phyloP scores from a whole-genome alignment of 192 early-diverging fungal genomes.

The Anaeromyces robustus region DNA sequence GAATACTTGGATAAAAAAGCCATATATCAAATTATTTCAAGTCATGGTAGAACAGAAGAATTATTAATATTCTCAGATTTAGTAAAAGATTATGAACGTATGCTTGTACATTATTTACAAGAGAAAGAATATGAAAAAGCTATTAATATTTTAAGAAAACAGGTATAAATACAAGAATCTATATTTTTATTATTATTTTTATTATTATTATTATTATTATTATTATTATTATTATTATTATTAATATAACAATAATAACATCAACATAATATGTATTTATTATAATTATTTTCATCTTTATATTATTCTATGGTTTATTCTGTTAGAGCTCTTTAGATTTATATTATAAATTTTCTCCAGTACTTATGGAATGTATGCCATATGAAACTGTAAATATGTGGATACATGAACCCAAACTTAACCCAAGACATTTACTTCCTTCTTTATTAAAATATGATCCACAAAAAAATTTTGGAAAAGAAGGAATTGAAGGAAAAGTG shows the following conservation, averaged over 20 bases:
- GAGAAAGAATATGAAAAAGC: conserved; percentile 61
- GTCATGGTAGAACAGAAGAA: conserved; percentile 71
- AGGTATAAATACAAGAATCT: conserved; percentile 32
- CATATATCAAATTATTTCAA: conserved; percentile 63
- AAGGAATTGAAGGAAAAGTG: conserved; percentile 10
- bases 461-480: conserved; percentile 11
- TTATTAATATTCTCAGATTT: conserved; percentile 67
- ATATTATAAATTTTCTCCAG: conserved; percentile 77
- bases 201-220: not conserved
- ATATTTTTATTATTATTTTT: conserved; percentile 1
- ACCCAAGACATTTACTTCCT: conserved; percentile 72
- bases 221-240: no score
- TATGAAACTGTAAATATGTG: conserved; percentile 70
- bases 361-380: conserved; percentile 71
- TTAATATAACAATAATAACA: no score
- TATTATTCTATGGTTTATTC: no score
- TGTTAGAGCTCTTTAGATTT: conserved; percentile 25
- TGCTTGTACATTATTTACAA: conserved; percentile 70
- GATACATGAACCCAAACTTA: conserved; percentile 70
- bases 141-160: conserved; percentile 58
- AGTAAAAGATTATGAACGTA: conserved; percentile 73
- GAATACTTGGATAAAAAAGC: conserved; percentile 39
- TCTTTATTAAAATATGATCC: conserved; percentile 71
- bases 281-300: no score
- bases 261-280: no score